Evolutionary conservation across 768 basidiomycete species (phyloP).

Genomic region (Nidularia pulvinata): DNA sequence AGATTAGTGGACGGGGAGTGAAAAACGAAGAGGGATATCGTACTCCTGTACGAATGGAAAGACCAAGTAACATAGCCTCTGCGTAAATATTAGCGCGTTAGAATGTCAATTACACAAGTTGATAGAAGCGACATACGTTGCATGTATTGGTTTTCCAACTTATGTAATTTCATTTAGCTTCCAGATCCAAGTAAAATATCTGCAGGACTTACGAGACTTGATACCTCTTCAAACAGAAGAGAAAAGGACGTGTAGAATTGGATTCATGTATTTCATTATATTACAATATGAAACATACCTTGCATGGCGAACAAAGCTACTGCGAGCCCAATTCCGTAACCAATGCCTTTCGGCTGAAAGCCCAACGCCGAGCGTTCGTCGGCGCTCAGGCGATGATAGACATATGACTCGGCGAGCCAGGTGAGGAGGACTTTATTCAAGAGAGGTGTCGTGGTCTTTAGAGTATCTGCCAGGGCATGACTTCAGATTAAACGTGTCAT

Average conservation of each 20-base stretch:
- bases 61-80: neutral
- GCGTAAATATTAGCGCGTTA: neutral
- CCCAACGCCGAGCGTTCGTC: conserved; percentile 21
- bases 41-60: neutral
- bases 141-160: neutral
- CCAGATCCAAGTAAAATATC: neutral
- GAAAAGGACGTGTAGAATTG: too few species aligned
- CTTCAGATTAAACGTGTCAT: neutral
- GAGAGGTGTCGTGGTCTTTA: conserved; percentile 45
- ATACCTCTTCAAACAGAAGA: conserved; percentile 13
- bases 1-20: neutral
- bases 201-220: conserved; percentile 32
- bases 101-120: neutral
- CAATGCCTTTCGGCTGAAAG: conserved; percentile 37
- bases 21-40: neutral
- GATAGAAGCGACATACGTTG: neutral
- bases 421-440: conserved; percentile 44
- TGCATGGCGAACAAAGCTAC: conserved; percentile 53
- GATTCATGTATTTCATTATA: too few species aligned
- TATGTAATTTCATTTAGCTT: neutral
- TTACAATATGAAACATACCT: conserved; percentile 18
- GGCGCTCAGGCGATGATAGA: conserved; percentile 26
- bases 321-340: conserved; percentile 53
- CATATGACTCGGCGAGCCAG: conserved; percentile 44
- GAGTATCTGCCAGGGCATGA: conserved; percentile 26